phyloP scores from a whole-genome alignment of 371 early-diverging fungal species.

The Amoeboaphelidium protococcarum region DNA sequence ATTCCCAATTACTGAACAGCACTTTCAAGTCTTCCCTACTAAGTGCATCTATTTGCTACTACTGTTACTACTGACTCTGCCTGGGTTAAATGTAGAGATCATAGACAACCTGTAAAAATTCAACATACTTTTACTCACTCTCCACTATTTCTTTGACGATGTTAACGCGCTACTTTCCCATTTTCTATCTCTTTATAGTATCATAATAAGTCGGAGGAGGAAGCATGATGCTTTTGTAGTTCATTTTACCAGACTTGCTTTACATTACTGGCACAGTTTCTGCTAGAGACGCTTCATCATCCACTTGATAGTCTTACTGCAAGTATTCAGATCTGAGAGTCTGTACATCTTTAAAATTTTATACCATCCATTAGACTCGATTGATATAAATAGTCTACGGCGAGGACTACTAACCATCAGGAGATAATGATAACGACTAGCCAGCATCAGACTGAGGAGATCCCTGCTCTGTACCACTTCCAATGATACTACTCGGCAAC shows the following conservation, averaged over 20 bases:
- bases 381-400: no score
- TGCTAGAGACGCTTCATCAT: neutral
- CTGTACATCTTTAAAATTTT: neutral
- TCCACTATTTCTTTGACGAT: neutral
- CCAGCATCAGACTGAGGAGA: no score
- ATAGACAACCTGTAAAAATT: neutral
- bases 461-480: no score
- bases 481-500: no score
- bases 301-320: neutral
- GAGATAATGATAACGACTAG: no score
- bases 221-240: neutral
- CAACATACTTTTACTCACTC: neutral
- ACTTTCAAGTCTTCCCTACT: neutral
- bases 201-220: neutral
- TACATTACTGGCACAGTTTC: no score
- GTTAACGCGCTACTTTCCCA: neutral
- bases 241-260: neutral
- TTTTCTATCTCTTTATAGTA: neutral
- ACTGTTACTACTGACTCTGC: no score
- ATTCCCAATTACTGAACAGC: neutral
- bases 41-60: no score
- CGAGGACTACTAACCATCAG: no score
- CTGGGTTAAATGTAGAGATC: neutral
- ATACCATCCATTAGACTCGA: neutral
- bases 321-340: neutral